Conservation (phyloP, 192 early-diverging fungal species). For the Entomortierella chlamydospora region DNA sequence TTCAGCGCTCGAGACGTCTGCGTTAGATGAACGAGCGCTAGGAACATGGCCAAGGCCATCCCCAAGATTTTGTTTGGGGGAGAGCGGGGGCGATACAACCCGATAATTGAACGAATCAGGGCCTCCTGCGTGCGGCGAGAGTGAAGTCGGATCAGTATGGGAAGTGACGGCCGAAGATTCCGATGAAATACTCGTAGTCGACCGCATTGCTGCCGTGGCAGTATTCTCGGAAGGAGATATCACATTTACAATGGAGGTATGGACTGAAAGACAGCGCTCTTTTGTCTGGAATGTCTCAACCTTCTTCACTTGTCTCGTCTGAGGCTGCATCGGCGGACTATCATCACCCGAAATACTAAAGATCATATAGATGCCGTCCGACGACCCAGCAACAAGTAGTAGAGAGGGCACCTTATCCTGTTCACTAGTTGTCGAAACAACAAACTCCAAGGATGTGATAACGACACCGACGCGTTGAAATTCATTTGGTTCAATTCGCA, state of each 20-base stretch:
- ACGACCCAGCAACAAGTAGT: conserved; percentile 37
- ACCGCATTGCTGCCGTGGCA: conserved; percentile 1
- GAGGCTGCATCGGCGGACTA: background rate
- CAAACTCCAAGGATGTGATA: conserved; percentile 33
- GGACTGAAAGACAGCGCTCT: conserved; percentile 23
- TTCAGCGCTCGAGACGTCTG: conserved; percentile 5
- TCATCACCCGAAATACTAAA: conserved; percentile 22
- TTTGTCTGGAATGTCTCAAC: conserved; percentile 51
- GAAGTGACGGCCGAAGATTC: conserved; percentile 21
- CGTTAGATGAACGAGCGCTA: conserved; percentile 10
- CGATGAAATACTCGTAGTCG: conserved; percentile 24
- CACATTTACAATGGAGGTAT: conserved; percentile 45
- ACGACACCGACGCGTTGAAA: conserved; percentile 40
- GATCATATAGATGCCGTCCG: conserved; percentile 37
- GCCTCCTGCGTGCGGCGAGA: background rate
- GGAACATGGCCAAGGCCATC: background rate
- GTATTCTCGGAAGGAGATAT: conserved; percentile 22
- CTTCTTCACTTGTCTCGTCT: conserved; percentile 11
- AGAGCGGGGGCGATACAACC: background rate
- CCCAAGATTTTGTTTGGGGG: background rate
- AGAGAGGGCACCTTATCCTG: conserved; percentile 43
- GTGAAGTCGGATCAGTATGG: conserved; percentile 5
- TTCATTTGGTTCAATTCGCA: background rate
- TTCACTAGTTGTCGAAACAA: conserved; percentile 40
- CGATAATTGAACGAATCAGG: background rate